Conservation (phyloP, 257 asterid species). For the Galeopsis tetrahit region DNA sequence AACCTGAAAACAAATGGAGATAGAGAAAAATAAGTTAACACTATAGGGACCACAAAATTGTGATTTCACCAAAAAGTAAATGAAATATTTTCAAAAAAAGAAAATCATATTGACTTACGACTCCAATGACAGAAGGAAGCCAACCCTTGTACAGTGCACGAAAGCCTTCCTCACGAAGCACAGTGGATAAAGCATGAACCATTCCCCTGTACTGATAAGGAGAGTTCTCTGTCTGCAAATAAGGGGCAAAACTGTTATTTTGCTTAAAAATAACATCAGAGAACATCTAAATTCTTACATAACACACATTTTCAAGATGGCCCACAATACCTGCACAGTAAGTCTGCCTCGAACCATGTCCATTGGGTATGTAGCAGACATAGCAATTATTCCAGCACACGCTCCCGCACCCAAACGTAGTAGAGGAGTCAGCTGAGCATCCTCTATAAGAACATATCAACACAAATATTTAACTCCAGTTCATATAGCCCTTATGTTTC, state of each 20-base stretch:
- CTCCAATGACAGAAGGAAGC: constrained; percentile 99
- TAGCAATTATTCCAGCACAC: constrained; percentile 97
- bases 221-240: constrained; percentile 79
- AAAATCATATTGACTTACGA: constrained; percentile 56
- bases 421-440: constrained; percentile 89
- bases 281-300: constrained; percentile 4
- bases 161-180: constrained; percentile 96
- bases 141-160: constrained; percentile 96
- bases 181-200: constrained; percentile 91
- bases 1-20: constrained; percentile 55
- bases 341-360: constrained; percentile 97
- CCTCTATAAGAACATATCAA: constrained; percentile 55
- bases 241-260: constrained; percentile 31
- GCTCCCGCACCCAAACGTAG: constrained; percentile 97
- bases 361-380: constrained; percentile 98
- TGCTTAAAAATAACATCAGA: not conserved
- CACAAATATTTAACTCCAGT: constrained; percentile 18
- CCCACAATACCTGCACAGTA: constrained; percentile 76
- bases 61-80: not conserved
- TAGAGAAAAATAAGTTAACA: constrained; percentile 22
- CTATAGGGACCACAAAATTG: constrained; percentile 19
- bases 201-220: constrained; percentile 92
- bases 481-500: constrained; percentile 14
- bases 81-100: not conserved
- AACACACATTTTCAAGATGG: constrained; percentile 11